A percentile compares a stretch with the other conserved stretches of the same genome.
These are phyloP conservation scores for Gnomoniopsis sp. DNA, from an alignment of 2,329 filamentous ascomycete genomes.

Conservation along the genomic window DNA sequence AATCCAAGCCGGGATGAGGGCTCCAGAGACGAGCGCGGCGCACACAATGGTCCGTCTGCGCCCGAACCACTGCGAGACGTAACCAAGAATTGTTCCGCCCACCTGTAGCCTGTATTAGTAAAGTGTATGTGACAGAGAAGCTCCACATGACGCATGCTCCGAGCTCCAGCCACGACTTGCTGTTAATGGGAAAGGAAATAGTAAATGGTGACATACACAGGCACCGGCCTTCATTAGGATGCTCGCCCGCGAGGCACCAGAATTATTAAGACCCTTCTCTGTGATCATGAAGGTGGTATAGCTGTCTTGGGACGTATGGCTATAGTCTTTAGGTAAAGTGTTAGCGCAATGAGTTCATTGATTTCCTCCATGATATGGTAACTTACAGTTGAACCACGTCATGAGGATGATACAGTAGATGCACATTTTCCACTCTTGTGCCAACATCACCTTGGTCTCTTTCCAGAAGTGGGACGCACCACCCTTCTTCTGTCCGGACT, in stretches of 20 bases:
- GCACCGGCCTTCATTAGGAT: conserved; percentile 79
- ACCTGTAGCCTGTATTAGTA: too few species aligned
- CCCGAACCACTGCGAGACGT: conserved; percentile 71
- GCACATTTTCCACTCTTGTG: conserved; percentile 71
- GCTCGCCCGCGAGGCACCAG: conserved; percentile 65
- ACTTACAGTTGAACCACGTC: conserved; percentile 54
- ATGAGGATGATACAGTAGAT: conserved; percentile 76
- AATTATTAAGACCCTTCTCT: conserved; percentile 65
- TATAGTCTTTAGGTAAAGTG: conserved; percentile 61
- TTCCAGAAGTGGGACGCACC: conserved; percentile 58
- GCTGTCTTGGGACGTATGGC: conserved; percentile 75
- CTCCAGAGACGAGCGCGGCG: conserved; percentile 56
- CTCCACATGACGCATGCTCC: too few species aligned
- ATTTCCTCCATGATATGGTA: conserved; percentile 16
- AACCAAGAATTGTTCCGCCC: conserved; percentile 70
- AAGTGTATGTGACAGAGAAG: too few species aligned
- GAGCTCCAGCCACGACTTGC: too few species aligned
- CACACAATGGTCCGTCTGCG: conserved; percentile 66
- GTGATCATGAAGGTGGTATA: conserved; percentile 79
- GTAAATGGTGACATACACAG: conserved; percentile 50
- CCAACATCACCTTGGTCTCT: conserved; percentile 66
- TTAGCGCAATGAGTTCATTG: conserved; percentile 20
- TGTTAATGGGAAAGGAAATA: too few species aligned
- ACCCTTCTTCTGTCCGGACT: conserved; percentile 48
- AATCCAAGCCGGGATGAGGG: conserved; percentile 69